Evolutionary conservation across 176 grass and related monocot genomes (phyloP), one percentile per base, ranked within the genome.

Genomic region (Juncus inflexus): DNA sequence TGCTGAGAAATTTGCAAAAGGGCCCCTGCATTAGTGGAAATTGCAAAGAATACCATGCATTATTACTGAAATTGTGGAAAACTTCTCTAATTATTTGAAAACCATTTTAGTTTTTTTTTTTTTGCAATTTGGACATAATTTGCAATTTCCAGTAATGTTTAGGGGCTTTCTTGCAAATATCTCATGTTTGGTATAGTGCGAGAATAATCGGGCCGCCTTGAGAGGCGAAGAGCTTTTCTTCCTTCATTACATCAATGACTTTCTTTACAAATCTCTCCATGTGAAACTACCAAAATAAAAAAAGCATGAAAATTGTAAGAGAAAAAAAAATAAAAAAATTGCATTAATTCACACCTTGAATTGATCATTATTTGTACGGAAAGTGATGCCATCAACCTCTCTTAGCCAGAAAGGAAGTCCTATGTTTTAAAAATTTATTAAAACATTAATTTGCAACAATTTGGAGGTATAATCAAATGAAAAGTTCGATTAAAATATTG

Each of bases 121-220:
- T 51, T 15, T 9, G n/a, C n/a, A n/a, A n/a, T n/a, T n/a, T n/a
- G n/a, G n/a, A n/a, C n/a, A n/a, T n/a, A n/a, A n/a, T n/a, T 61
- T 61, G 35, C 39, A 37, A 61, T 39, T 39, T 39, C 19, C 19
- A 28, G 19, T 28, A 28, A 28, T 28, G 19, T 28, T 28, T 28
- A 28, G 19, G 19, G 19, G 19, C 19, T 28, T 28, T 28, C 19
- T 28, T 28, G 19, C 19, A 28, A 28, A 28, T 28, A 28, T 28
- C 19, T 1, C 19, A 28, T 28, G 19, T 28, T 28, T 28, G 19
- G 19, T 28, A 28, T 28, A 28, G 87, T 38, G 87, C 5, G 12
- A 97, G 80, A 65, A 97, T 86, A 76, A 97, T 59, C 12, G 87
- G 80, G 2, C 92, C 87, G 41, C 92, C 87, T 81, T 96, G 84